Evolutionary conservation across 768 basidiomycete species (phyloP).

Genomic region (Strobilomyces echinocephalus): DNA sequence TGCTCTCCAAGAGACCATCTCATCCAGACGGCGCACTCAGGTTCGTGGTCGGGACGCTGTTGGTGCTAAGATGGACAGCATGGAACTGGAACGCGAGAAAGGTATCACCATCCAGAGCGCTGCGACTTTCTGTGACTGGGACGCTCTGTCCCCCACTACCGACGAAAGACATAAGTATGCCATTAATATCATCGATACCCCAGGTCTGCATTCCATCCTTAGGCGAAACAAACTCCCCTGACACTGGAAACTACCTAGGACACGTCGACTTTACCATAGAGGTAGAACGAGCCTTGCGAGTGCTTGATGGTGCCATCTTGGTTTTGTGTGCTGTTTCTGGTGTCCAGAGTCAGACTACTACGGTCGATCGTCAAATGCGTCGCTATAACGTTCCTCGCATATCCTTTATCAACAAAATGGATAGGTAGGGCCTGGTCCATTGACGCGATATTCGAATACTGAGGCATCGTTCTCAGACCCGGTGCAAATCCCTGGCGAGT

Average conservation of each 20-base stretch:
- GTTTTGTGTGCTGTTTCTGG: constrained; percentile 97
- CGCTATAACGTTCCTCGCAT: constrained; percentile 94
- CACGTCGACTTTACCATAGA: constrained; percentile 99
- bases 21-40: constrained; percentile 32
- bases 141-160: constrained; percentile 56
- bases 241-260: constrained; percentile 42
- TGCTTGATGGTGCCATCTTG: constrained; percentile 93
- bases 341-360: constrained; percentile 97
- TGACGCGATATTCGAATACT: not conserved
- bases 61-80: constrained; percentile 99
- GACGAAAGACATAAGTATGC: constrained; percentile 77
- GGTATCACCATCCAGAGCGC: constrained; percentile 99
- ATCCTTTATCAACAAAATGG: constrained; percentile 99
- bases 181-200: constrained; percentile 98
- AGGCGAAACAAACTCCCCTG: not conserved
- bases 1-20: not conserved
- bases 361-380: constrained; percentile 98
- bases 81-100: constrained; percentile 98
- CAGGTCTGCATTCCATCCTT: constrained; percentile 45
- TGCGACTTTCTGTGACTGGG: constrained; percentile 98
- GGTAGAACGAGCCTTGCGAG: constrained; percentile 93
- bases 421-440: constrained; percentile 48
- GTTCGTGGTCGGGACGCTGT: constrained; percentile 92
- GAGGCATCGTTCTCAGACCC: constrained; percentile 46
- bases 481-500: constrained; percentile 98